Evolutionary conservation across 2,329 filamentous ascomycete genomes (phyloP).

Genomic region (Eurotiales sp.): DNA sequence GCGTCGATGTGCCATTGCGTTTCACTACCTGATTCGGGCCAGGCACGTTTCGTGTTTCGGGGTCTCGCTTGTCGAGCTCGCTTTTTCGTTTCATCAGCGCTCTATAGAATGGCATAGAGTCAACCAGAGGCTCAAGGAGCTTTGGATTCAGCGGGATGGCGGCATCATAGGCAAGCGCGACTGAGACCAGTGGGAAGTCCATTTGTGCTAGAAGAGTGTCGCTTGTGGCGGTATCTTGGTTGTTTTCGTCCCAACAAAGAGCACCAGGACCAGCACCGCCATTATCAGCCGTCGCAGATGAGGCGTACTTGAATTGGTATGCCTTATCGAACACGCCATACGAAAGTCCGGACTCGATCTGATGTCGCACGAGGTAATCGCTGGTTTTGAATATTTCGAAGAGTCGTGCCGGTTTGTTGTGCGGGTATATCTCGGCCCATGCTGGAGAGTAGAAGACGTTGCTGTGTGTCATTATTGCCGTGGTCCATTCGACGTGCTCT

Average conservation of each 20-base stretch:
- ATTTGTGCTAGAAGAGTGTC: conserved; percentile 21
- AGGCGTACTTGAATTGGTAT: conserved; percentile 31
- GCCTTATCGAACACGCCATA: conserved; percentile 39
- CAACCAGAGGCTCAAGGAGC: not conserved
- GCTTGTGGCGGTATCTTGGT: not conserved
- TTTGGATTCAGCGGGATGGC: conserved; percentile 21
- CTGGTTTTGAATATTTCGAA: conserved; percentile 3
- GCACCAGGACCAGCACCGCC: conserved; percentile 16
- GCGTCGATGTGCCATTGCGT: conserved; percentile 35
- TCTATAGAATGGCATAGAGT: not conserved
- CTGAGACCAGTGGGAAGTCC: conserved; percentile 37
- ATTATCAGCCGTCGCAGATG: no score
- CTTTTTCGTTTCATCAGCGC: not conserved
- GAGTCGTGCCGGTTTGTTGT: conserved; percentile 11
- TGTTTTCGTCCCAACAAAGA: not conserved
- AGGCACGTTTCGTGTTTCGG: conserved; percentile 25
- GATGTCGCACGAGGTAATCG: conserved; percentile 31
- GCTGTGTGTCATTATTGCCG: conserved; percentile 16
- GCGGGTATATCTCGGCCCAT: conserved; percentile 16
- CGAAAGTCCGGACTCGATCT: conserved; percentile 31
- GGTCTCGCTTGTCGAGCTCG: conserved; percentile 18
- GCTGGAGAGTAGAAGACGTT: conserved; percentile 19
- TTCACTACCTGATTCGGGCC: conserved; percentile 28
- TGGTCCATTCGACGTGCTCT: conserved; percentile 15
- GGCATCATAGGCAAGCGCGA: conserved; percentile 34